Conservation (phyloP, 2,329 filamentous ascomycete genomes). For the Apiospora aurea region DNA sequence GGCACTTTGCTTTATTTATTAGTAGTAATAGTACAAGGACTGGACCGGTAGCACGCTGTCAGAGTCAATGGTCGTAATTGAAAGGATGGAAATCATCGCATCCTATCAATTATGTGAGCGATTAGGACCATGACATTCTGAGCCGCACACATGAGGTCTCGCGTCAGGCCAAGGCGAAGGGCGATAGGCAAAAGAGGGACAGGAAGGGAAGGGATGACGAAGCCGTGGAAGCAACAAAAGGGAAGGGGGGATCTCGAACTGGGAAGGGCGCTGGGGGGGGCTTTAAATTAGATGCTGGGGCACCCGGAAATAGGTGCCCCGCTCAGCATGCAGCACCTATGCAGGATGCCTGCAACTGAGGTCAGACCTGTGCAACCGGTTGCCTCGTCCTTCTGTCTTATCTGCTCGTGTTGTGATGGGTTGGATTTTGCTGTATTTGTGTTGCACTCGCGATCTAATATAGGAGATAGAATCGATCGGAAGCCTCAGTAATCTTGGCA, state of each 20-base stretch:
- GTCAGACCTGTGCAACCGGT: background rate
- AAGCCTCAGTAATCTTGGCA: background rate
- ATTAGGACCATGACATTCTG: constrained; percentile 2
- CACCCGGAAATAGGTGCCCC: background rate
- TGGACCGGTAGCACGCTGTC: background rate
- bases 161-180: background rate
- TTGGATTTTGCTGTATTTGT: background rate
- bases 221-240: background rate
- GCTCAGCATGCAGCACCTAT: background rate
- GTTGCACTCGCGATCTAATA: background rate
- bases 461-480: background rate
- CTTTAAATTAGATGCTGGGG: background rate
- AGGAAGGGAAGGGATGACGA: constrained; percentile 1
- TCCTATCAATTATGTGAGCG: background rate
- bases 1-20: background rate
- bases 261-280: background rate
- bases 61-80: constrained; percentile 1
- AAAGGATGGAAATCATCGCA: constrained; percentile 10
- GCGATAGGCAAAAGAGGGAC: constrained; percentile 5
- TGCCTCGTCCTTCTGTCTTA: background rate
- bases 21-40: background rate
- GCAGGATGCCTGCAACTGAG: background rate
- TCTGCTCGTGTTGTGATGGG: background rate
- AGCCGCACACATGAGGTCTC: background rate
- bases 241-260: background rate